These are phyloP conservation scores for Ceriops decandra DNA, from an alignment of 345 rosid species.

Conservation along the genomic window DNA sequence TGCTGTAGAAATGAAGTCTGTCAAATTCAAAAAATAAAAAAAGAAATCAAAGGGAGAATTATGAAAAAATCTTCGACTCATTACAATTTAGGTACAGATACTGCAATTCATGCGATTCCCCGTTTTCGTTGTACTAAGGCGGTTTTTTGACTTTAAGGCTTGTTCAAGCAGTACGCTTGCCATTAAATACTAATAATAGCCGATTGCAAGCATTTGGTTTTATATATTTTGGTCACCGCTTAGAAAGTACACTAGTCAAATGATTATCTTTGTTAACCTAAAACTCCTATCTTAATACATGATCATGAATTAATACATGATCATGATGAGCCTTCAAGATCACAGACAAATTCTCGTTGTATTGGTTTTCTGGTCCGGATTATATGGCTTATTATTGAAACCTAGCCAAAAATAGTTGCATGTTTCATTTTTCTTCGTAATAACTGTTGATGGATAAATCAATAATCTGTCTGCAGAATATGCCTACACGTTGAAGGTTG, in stretches of 20 bases:
- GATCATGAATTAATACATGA: background rate
- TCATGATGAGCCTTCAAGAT: background rate
- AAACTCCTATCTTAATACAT: background rate
- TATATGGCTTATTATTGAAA: background rate
- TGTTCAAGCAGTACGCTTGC: slow-evolving; percentile 18
- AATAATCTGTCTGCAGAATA: slow-evolving; percentile 55
- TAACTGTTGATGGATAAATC: slow-evolving; percentile 12
- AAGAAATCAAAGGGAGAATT: no score
- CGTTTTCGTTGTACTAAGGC: slow-evolving; percentile 9
- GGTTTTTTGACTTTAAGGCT: slow-evolving; percentile 8
- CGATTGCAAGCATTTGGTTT: slow-evolving; percentile 11
- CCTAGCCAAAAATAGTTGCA: background rate
- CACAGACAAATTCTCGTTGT: background rate
- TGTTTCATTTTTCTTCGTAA: background rate
- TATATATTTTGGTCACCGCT: background rate
- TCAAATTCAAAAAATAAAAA: no score
- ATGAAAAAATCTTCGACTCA: slow-evolving; percentile 16
- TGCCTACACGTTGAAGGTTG: slow-evolving; percentile 93
- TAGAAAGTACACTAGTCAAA: slow-evolving; percentile 26
- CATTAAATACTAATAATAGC: slow-evolving; percentile 2
- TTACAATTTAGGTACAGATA: slow-evolving; percentile 14
- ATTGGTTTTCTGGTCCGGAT: background rate
- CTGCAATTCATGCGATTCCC: slow-evolving; percentile 10
- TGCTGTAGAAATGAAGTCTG: background rate
- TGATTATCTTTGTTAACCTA: slow-evolving; percentile 15